Evolutionary conservation across 2,329 filamentous ascomycete genomes (phyloP).

Genomic region (Colletotrichum tropicale): DNA sequence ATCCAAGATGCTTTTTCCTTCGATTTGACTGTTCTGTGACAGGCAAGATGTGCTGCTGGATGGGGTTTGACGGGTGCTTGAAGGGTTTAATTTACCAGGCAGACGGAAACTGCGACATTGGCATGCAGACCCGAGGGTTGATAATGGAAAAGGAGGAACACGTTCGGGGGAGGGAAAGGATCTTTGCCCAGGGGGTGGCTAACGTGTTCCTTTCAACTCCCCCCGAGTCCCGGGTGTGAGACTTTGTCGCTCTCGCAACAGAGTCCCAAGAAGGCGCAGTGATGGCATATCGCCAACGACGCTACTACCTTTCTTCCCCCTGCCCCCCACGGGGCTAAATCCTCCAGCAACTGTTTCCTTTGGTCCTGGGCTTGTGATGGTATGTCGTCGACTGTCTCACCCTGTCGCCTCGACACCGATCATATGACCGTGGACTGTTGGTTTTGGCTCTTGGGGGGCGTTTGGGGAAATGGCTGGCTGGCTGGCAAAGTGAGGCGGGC

Average conservation of each 20-base stretch:
- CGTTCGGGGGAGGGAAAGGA: neutral
- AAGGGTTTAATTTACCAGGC: neutral
- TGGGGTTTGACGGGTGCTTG: neutral
- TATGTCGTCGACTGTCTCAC: conserved; percentile 8
- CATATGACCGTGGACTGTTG: conserved; percentile 2
- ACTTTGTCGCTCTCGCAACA: neutral
- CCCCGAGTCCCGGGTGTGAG: neutral
- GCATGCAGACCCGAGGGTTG: neutral
- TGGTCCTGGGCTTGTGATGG: neutral
- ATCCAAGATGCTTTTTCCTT: neutral
- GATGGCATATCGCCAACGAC: neutral
- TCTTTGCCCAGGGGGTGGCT: neutral
- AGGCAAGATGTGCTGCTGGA: neutral
- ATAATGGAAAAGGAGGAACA: neutral
- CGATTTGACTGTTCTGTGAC: neutral
- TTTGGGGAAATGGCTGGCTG: neutral
- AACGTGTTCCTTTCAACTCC: neutral
- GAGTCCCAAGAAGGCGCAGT: neutral
- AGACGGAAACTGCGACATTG: neutral
- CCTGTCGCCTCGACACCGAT: neutral
- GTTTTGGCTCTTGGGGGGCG: neutral
- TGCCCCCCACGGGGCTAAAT: neutral
- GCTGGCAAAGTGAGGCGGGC: conserved; percentile 2
- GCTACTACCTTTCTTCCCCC: neutral
- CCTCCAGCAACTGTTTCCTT: neutral